phyloP scores from a whole-genome alignment of 352 stramenopile species.

The Thalassiosira hispida region DNA sequence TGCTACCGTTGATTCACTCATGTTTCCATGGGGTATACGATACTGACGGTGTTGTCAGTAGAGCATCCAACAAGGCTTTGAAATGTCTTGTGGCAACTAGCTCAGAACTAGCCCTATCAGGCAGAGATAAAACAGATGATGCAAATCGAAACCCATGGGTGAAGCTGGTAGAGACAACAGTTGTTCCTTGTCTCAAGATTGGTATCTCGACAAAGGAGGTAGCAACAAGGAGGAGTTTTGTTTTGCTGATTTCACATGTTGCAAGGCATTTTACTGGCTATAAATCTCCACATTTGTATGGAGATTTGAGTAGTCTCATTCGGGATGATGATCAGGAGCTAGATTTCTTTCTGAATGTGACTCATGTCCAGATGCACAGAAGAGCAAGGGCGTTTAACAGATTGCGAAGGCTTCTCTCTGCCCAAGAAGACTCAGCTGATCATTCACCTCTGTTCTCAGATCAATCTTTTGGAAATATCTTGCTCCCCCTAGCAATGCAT shows the following conservation, averaged over 20 bases:
- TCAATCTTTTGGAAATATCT: conserved; percentile 90
- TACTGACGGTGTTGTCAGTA: conserved; percentile 78
- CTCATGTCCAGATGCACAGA: conserved; percentile 97
- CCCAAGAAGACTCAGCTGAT: conserved; percentile 41
- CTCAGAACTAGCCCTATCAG: conserved; percentile 37
- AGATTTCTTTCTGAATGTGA: conserved; percentile 99
- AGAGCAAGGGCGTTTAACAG: conserved; percentile 91
- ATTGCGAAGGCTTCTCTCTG: conserved; percentile 88
- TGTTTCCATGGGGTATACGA: conserved; percentile 83
- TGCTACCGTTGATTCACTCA: conserved; percentile 75
- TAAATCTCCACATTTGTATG: conserved; percentile 75
- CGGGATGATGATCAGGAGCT: conserved; percentile 87
- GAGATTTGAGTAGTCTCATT: conserved; percentile 76
- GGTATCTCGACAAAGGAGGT: conserved; percentile 66
- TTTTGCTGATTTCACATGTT: conserved; percentile 78
- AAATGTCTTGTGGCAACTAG: conserved; percentile 70
- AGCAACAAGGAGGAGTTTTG: conserved; percentile 68
- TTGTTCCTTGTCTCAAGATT: conserved; percentile 71
- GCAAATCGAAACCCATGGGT: conserved; percentile 51
- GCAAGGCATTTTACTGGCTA: conserved; percentile 54
- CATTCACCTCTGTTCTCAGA: conserved; percentile 51
- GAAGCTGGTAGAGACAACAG: conserved; percentile 73
- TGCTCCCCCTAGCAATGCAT: conserved; percentile 95
- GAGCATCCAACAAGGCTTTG: conserved; percentile 75
- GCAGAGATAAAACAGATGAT: conserved; percentile 28